Evolutionary conservation across 2,329 filamentous ascomycete species (phyloP).

Genomic region (Clarireedia hainanense): DNA sequence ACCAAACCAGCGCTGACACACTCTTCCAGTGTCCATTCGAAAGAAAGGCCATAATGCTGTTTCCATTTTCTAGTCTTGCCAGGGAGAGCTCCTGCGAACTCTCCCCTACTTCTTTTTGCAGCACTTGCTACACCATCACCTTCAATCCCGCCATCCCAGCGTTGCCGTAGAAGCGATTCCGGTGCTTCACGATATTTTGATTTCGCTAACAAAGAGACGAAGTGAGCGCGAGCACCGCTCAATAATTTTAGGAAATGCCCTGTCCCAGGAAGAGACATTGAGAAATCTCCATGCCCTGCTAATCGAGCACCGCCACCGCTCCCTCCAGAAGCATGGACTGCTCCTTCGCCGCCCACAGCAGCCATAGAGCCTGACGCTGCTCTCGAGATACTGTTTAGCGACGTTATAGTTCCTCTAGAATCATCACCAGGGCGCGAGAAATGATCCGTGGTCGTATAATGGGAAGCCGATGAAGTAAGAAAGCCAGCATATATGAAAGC

Average conservation of each 20-base stretch:
- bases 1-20: constrained; percentile 62
- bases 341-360: constrained; percentile 61
- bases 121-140: constrained; percentile 36
- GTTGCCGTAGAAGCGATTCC: constrained; percentile 52
- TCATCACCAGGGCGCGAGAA: constrained; percentile 35
- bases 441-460: constrained; percentile 31
- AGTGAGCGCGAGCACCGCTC: constrained; percentile 51
- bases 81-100: constrained; percentile 48
- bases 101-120: constrained; percentile 45
- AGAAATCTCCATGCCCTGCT: constrained; percentile 31
- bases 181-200: constrained; percentile 56
- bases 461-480: constrained; percentile 43
- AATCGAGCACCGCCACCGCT: constrained; percentile 25
- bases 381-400: constrained; percentile 53
- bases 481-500: constrained; percentile 60
- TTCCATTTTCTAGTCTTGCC: constrained; percentile 63
- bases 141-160: constrained; percentile 61
- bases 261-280: constrained; percentile 58
- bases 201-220: constrained; percentile 50
- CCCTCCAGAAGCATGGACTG: constrained; percentile 57
- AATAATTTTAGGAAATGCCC: constrained; percentile 61
- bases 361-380: constrained; percentile 61
- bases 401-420: constrained; percentile 43
- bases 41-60: constrained; percentile 59
- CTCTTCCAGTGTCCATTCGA: constrained; percentile 65